Percentiles rank a stretch among this genome's conserved stretches.
These are phyloP conservation scores for Pinus albicaulis DNA, from an alignment of 75 land plant species.

Conservation along the genomic window DNA sequence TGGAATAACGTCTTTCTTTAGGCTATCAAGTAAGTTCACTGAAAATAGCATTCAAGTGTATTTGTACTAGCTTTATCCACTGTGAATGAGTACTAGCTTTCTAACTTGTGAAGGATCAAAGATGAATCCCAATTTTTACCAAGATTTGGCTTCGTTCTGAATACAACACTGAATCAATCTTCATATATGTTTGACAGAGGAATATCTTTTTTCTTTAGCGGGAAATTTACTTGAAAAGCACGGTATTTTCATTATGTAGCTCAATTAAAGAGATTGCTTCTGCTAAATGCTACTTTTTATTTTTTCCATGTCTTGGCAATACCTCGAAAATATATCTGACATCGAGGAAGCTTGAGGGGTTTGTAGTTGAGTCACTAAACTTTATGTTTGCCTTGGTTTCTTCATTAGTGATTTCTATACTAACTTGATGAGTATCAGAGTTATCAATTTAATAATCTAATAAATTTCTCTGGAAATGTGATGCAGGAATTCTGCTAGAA, in stretches of 20 bases:
- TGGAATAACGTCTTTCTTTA: background rate
- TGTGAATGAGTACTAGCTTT: background rate
- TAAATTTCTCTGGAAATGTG: no score
- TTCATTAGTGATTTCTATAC: no score
- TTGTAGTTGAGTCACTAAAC: background rate
- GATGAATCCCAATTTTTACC: background rate
- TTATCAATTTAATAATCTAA: no score
- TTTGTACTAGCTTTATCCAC: background rate
- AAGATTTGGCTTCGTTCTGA: background rate
- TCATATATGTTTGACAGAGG: background rate
- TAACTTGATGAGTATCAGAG: no score
- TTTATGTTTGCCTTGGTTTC: no score
- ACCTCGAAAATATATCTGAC: background rate
- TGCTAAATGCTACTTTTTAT: background rate
- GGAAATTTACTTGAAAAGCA: background rate
- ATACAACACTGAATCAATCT: background rate
- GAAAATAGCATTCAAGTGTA: background rate
- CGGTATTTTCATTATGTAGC: background rate
- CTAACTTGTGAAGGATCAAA: background rate
- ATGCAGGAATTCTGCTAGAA: no score
- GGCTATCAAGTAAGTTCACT: background rate
- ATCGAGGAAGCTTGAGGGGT: background rate
- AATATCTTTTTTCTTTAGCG: background rate
- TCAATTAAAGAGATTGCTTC: background rate
- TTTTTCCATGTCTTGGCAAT: background rate